Evolutionary conservation across 768 basidiomycete genomes (phyloP).

Genomic region (Hygrophorus pudorinus): DNA sequence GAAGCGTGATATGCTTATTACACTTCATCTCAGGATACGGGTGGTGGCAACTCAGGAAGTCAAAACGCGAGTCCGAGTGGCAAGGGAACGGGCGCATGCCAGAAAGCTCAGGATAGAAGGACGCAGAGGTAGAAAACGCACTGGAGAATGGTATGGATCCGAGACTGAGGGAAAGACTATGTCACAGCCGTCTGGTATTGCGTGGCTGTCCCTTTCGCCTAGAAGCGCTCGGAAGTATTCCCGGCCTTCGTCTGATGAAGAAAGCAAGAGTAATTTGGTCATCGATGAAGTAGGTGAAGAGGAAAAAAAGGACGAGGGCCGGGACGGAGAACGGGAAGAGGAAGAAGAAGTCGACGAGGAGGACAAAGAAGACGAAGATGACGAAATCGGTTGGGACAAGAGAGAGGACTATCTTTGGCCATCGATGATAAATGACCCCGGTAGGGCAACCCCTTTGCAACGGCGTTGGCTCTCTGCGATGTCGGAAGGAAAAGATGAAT

Average conservation of each 20-base stretch:
- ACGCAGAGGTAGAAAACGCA: slow-evolving; percentile 3
- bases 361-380: slow-evolving; percentile 30
- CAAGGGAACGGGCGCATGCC: slow-evolving; percentile 21
- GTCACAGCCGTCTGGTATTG: slow-evolving; percentile 15
- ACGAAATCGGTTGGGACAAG: slow-evolving; percentile 37
- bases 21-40: slow-evolving; percentile 78
- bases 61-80: slow-evolving; percentile 56
- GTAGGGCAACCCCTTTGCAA: slow-evolving; percentile 68
- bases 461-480: slow-evolving; percentile 86
- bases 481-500: slow-evolving; percentile 69
- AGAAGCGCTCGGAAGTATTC: slow-evolving; percentile 38
- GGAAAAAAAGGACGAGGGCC: slow-evolving; percentile 21
- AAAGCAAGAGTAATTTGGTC: slow-evolving; percentile 1
- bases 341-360: slow-evolving; percentile 34
- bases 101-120: slow-evolving; percentile 21
- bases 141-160: slow-evolving; percentile 7
- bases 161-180: slow-evolving; percentile 15
- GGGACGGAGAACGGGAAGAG: slow-evolving; percentile 19
- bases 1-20: slow-evolving; percentile 74
- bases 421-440: slow-evolving; percentile 76
- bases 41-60: slow-evolving; percentile 70
- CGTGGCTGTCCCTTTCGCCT: slow-evolving; percentile 49
- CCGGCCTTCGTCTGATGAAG: slow-evolving; percentile 23
- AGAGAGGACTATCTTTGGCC: slow-evolving; percentile 37
- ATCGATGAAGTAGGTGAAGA: slow-evolving; percentile 4